Conservation (phyloP, 2,329 filamentous ascomycete genomes). For the Acrocalymma vagum region DNA sequence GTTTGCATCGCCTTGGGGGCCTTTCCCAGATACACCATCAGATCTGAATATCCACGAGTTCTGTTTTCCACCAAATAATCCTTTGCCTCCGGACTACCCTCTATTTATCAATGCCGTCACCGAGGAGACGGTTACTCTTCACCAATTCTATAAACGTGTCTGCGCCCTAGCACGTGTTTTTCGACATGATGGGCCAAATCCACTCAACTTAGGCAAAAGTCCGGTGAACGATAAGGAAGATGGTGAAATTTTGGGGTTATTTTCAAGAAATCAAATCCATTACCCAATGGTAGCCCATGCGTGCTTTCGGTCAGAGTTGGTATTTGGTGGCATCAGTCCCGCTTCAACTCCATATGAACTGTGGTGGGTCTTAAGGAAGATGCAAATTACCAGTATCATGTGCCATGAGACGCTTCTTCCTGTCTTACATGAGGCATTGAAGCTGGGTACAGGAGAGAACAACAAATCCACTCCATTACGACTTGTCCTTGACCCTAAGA, state of each 20-base stretch:
- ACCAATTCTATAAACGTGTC: conserved; percentile 33
- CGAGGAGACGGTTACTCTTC: conserved; percentile 32
- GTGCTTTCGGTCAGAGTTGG: conserved; percentile 36
- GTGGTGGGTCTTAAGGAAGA: conserved; percentile 42
- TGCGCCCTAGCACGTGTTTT: conserved; percentile 38
- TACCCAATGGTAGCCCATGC: conserved; percentile 41
- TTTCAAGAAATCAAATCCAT: conserved; percentile 39
- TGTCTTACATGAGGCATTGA: conserved; percentile 31
- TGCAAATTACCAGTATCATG: conserved; percentile 39
- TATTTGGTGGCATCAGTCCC: conserved; percentile 42
- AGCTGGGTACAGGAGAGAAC: conserved; percentile 31
- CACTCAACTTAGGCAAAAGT: conserved; percentile 24
- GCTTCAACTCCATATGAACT: conserved; percentile 39
- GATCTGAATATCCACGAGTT: conserved; percentile 42
- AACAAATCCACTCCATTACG: conserved; percentile 25
- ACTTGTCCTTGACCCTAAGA: conserved; percentile 28
- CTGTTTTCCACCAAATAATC: conserved; percentile 35
- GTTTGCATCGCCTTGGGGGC: conserved; percentile 36
- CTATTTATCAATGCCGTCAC: conserved; percentile 39
- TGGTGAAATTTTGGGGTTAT: conserved; percentile 39
- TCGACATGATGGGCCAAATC: conserved; percentile 36
- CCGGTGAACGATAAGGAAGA: conserved; percentile 32
- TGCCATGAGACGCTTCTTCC: conserved; percentile 36
- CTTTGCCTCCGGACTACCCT: conserved; percentile 36
- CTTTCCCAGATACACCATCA: conserved; percentile 31